Base-by-base conservation (phyloP, 202 grass and related monocot genomes). In the Dendrocalamus latiflorus region DNA sequence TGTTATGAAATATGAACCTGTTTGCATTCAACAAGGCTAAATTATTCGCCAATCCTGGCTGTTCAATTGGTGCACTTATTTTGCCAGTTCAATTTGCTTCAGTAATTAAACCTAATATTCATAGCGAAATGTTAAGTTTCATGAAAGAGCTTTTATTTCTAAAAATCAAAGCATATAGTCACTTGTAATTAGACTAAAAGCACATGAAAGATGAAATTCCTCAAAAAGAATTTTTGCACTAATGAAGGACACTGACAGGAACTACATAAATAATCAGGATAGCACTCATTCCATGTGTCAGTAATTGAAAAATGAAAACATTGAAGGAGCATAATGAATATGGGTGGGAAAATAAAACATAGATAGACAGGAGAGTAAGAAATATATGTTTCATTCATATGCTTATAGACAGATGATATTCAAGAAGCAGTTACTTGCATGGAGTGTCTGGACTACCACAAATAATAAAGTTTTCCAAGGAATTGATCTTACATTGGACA, bases 201-300 rank as follows among this genome's bases (percentile, higher is more conserved):
- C 22, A 70, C 34, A 48, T 62, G 18, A 81, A 74, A 12, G 48
- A 43, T 38, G 26, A 58, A 61, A 43, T 24, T 24, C 51, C 11
- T 34, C 18, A 45, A 6, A 68, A 4, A 69, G 7, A 76, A 8
- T 18, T 68, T 53, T 16, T 64, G 11, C 38, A 24, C 43, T 62
- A 33, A 57, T 43, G 49, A 51, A 51, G 72, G 22, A 28, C 66
- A 69, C 10, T 30, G 4, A 58, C 9, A 70, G 26, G 56, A 59
- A 69, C 50, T 69, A 70, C 61, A 57, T 60, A 43, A 53, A 66
- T 57, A 79, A 59, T 22, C 49, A 73, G 57, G 57, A 73, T 54
- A 74, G 8, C 1, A 22, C 25, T 36, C 50, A 60, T 74, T 66
- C 9, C 26, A 34, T 2, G 33, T 34, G 51, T n/a, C 12, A 2